Evolutionary conservation across 225 moss, liverwort and hornwort genomes (phyloP).

Genomic region (Neckera pumila): DNA sequence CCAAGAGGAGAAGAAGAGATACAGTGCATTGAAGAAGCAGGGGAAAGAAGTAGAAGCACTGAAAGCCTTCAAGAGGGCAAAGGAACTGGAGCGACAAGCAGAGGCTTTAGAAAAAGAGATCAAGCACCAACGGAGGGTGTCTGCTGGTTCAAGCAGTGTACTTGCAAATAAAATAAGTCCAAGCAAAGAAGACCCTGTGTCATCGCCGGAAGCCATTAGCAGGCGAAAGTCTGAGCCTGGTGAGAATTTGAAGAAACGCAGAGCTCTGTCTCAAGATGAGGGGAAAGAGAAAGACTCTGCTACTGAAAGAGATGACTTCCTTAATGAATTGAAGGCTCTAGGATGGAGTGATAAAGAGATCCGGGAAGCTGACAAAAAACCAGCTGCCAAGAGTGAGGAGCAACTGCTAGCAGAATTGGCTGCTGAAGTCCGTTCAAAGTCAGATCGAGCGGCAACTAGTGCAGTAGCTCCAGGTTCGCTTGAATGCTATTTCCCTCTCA

Average conservation of each 20-base stretch:
- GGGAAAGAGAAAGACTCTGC: slow-evolving; percentile 26
- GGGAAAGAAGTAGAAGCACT: slow-evolving; percentile 76
- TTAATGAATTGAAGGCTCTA: slow-evolving; percentile 68
- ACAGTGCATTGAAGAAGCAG: slow-evolving; percentile 59
- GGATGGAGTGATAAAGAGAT: slow-evolving; percentile 97
- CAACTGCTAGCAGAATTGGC: slow-evolving; percentile 70
- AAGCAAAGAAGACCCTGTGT: slow-evolving; percentile 10
- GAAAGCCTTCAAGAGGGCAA: slow-evolving; percentile 83
- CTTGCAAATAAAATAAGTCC: slow-evolving; percentile 13
- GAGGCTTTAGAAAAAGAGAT: slow-evolving; percentile 72
- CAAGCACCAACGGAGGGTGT: slow-evolving; percentile 48
- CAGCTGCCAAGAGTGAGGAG: slow-evolving; percentile 57
- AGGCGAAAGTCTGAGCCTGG: slow-evolving; percentile 17
- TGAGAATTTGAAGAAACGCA: slow-evolving; percentile 28
- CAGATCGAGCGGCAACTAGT: slow-evolving; percentile 21
- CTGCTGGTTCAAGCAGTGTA: slow-evolving; percentile 25
- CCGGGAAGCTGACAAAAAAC: slow-evolving; percentile 53
- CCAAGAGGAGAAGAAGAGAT: slow-evolving; percentile 68
- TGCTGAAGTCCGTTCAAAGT: slow-evolving; percentile 50
- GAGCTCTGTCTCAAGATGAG: slow-evolving; percentile 23
- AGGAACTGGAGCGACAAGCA: slow-evolving; percentile 86
- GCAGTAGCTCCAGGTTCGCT: slow-evolving; percentile 32
- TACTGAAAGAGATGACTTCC: slow-evolving; percentile 53
- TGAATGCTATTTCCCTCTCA: neutral
- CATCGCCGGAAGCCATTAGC: slow-evolving; percentile 1